phyloP scores from a whole-genome alignment of 2,329 filamentous ascomycete genomes.

The Aureobasidium sp. region DNA sequence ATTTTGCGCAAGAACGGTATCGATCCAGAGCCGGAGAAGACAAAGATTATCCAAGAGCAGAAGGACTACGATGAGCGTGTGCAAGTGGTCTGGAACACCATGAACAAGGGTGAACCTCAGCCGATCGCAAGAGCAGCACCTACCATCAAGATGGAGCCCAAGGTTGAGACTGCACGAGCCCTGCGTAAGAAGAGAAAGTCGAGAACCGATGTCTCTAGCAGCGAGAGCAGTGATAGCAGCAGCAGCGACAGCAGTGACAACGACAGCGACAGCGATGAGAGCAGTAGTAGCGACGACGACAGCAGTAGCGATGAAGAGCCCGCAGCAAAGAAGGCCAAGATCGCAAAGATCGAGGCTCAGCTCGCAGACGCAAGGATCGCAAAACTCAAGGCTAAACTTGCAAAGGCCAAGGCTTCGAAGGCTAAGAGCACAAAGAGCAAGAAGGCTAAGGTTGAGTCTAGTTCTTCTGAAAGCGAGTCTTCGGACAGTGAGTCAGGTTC shows the following conservation, averaged over 20 bases:
- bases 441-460: constrained; percentile 4
- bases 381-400: constrained; percentile 5
- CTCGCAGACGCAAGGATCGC: neutral
- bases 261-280: neutral
- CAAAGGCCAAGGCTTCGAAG: neutral
- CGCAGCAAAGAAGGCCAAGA: neutral
- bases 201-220: constrained; percentile 27
- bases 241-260: neutral
- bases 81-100: constrained; percentile 19
- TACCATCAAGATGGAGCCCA: neutral
- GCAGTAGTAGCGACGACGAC: constrained; percentile 8
- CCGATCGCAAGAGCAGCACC: neutral
- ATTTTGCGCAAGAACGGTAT: constrained; percentile 23
- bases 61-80: constrained; percentile 29
- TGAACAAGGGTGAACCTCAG: constrained; percentile 17
- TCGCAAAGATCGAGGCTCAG: neutral
- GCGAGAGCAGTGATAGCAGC: constrained; percentile 13
- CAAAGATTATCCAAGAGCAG: constrained; percentile 28
- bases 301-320: constrained; percentile 7
- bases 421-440: neutral
- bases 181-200: constrained; percentile 25
- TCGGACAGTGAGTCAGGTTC: constrained; percentile 15
- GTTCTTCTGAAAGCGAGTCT: neutral
- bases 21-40: constrained; percentile 23
- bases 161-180: constrained; percentile 8